These are phyloP conservation scores for Hanseniaspora vineae DNA, from an alignment of 805 yeast genomes.

Conservation along the genomic window DNA sequence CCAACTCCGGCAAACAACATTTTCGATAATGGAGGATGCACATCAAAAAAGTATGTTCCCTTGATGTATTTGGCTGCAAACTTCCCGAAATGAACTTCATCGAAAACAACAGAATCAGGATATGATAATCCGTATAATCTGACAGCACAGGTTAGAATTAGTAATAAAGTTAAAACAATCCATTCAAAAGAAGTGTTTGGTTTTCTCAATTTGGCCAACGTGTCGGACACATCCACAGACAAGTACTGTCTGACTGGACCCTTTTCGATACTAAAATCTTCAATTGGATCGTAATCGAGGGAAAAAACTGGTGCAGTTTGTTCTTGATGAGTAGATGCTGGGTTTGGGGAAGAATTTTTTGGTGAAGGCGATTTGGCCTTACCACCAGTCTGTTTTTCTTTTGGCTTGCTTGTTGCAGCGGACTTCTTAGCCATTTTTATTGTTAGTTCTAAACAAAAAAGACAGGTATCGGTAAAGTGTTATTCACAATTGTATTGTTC, in stretches of 20 bases:
- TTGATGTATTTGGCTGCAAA: constrained; percentile 72
- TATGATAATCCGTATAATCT: constrained; percentile 47
- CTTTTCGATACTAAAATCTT: constrained; percentile 33
- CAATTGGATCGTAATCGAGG: constrained; percentile 23
- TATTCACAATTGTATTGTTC: too few relatives aligned
- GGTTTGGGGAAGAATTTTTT: too few relatives aligned
- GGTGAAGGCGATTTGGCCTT: too few relatives aligned
- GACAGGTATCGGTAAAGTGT: too few relatives aligned
- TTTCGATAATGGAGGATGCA: constrained; percentile 71
- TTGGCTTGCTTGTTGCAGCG: too few relatives aligned
- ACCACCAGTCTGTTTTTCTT: too few relatives aligned
- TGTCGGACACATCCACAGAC: constrained; percentile 35
- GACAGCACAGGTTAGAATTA: constrained; percentile 39
- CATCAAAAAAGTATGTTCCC: constrained; percentile 58
- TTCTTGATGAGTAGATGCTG: too few relatives aligned
- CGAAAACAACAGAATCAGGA: constrained; percentile 81
- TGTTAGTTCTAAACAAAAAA: too few relatives aligned
- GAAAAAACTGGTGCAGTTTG: neutral
- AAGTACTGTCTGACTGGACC: constrained; percentile 46
- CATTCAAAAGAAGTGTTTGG: constrained; percentile 28
- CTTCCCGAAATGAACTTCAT: constrained; percentile 95
- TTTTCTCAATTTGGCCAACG: constrained; percentile 29
- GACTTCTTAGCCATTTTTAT: too few relatives aligned
- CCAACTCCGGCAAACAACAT: constrained; percentile 66
- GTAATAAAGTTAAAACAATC: constrained; percentile 28